Conservation (phyloP, 495 filamentous ascomycete genomes). For the Emericellopsis terricola region DNA sequence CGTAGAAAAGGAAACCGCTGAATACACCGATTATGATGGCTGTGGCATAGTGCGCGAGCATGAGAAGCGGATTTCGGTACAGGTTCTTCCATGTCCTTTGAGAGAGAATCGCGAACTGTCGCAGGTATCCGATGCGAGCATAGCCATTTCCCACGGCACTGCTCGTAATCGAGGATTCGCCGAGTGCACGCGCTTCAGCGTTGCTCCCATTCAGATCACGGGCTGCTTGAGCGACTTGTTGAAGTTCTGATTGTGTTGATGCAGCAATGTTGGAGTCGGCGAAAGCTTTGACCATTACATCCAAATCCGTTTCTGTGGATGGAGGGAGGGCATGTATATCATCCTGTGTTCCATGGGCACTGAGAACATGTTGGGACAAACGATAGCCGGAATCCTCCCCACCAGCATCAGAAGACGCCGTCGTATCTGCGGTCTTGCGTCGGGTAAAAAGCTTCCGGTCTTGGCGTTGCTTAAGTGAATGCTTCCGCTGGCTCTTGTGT, state of each 20-base stretch:
- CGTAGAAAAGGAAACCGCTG: constrained; percentile 91
- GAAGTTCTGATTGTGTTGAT: constrained; percentile 67
- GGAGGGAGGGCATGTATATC: constrained; percentile 61
- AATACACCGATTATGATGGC: constrained; percentile 88
- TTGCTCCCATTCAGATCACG: constrained; percentile 48
- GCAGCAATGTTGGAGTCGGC: constrained; percentile 59
- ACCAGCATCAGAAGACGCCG: constrained; percentile 46
- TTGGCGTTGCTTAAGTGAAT: constrained; percentile 66
- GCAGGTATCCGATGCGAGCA: constrained; percentile 52
- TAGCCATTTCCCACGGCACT: constrained; percentile 57
- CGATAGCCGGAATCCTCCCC: constrained; percentile 35
- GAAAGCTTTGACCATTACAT: constrained; percentile 61
- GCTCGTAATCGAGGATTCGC: constrained; percentile 19
- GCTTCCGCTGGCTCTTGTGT: constrained; percentile 45
- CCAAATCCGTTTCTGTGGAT: constrained; percentile 57
- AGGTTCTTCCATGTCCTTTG: constrained; percentile 91
- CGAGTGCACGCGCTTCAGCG: constrained; percentile 37
- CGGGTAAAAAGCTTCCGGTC: constrained; percentile 82
- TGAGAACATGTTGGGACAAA: too few species aligned
- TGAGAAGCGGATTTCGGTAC: constrained; percentile 93
- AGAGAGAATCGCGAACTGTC: constrained; percentile 81
- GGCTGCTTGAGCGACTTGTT: constrained; percentile 37
- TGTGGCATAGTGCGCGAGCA: constrained; percentile 99
- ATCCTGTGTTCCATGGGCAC: too few species aligned
- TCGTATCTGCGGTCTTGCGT: constrained; percentile 50